Evolutionary conservation across 768 basidiomycete genomes (phyloP).

Genomic region (Russula sp.): DNA sequence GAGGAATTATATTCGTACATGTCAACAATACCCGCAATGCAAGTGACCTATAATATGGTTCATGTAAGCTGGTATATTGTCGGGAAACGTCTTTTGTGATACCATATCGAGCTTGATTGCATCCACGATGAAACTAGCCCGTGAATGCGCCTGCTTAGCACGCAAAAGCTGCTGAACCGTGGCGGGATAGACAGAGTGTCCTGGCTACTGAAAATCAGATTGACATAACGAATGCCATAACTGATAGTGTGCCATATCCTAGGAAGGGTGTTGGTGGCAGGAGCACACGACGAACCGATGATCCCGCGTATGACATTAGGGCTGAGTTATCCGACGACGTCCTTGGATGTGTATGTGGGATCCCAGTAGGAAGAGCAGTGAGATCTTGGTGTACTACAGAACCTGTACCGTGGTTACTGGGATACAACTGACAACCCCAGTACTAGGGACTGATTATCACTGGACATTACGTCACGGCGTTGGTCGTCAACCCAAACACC

Average conservation of each 20-base stretch:
- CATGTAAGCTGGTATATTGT: not conserved
- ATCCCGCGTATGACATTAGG: not conserved
- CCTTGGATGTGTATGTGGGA: not conserved
- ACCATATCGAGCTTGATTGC: slow-evolving; percentile 15
- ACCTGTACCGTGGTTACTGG: not conserved
- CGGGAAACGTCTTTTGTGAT: not conserved
- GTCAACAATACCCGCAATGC: slow-evolving; percentile 40
- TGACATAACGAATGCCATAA: not conserved
- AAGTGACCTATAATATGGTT: slow-evolving; percentile 33
- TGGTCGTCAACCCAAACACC: not conserved
- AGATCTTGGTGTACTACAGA: not conserved
- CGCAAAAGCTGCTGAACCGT: slow-evolving; percentile 47
- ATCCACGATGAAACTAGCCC: slow-evolving; percentile 9
- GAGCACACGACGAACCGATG: not conserved
- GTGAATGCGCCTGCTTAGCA: slow-evolving; percentile 26
- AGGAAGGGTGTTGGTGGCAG: not conserved
- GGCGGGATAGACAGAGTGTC: slow-evolving; percentile 35
- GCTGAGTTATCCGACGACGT: not conserved
- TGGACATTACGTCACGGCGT: not conserved
- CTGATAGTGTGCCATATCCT: not conserved
- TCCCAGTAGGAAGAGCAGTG: not conserved
- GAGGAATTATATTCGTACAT: slow-evolving; percentile 11
- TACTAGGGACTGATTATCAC: not conserved
- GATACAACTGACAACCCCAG: too few relatives aligned
- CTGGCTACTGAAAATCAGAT: not conserved